Evolutionary conservation across 2,329 filamentous ascomycete genomes (phyloP).

Genomic region (Ophiostoma sp.): DNA sequence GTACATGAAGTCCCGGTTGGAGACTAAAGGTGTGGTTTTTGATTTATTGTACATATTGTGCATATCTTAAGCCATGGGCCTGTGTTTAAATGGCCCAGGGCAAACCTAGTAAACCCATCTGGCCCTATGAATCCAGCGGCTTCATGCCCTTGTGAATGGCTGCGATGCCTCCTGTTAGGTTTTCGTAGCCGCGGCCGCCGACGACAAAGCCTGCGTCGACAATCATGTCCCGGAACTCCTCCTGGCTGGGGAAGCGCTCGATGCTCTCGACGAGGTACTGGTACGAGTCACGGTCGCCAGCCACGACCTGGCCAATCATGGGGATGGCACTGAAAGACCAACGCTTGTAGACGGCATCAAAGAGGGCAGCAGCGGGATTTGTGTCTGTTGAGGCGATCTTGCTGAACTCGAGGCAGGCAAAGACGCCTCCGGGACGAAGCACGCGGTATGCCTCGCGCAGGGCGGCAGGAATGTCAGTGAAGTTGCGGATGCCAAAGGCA

Average conservation of each 20-base stretch:
- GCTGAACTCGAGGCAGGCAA: conserved; percentile 93
- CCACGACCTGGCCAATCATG: conserved; percentile 89
- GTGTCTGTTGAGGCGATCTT: conserved; percentile 53
- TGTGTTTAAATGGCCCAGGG: neutral
- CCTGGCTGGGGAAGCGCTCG: conserved; percentile 82
- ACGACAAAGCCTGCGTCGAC: conserved; percentile 77
- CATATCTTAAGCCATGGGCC: neutral
- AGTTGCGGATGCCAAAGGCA: conserved; percentile 95
- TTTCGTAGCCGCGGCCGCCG: conserved; percentile 77
- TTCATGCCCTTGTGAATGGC: conserved; percentile 97
- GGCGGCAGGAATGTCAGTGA: conserved; percentile 82
- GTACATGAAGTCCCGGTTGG: neutral
- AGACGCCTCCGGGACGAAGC: conserved; percentile 88
- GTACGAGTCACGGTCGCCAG: conserved; percentile 90
- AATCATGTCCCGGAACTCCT: conserved; percentile 79
- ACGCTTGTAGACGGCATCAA: conserved; percentile 84
- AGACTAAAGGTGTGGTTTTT: neutral
- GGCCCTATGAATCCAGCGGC: conserved; percentile 43
- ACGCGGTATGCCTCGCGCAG: conserved; percentile 80
- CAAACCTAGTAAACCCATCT: neutral
- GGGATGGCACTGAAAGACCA: conserved; percentile 97
- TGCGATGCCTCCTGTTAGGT: conserved; percentile 86
- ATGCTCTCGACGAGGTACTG: conserved; percentile 99
- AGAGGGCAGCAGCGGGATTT: conserved; percentile 58
- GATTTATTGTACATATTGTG: neutral